Evolutionary conservation across 768 basidiomycete species (phyloP).

Genomic region (Cyathus striatus): DNA sequence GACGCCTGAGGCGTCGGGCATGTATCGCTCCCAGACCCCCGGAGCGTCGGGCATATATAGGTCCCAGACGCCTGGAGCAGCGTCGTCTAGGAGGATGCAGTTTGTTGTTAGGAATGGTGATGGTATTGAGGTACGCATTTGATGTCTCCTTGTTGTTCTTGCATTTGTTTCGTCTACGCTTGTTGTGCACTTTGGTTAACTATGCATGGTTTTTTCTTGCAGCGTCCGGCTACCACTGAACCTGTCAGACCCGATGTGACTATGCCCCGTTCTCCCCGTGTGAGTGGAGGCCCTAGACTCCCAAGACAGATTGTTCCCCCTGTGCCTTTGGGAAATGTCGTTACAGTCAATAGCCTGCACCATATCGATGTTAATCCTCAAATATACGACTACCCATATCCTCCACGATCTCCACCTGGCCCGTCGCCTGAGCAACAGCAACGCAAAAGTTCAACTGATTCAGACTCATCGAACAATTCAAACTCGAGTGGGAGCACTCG

Average conservation of each 20-base stretch:
- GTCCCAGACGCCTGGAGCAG: no score
- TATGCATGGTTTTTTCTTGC: constrained; percentile 2
- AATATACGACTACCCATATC: background rate
- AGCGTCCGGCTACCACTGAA: constrained; percentile 7
- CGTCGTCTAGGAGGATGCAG: no score
- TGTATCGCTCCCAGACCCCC: no score
- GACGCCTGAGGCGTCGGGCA: no score
- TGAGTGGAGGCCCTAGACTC: constrained; percentile 15
- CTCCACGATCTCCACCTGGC: constrained; percentile 8
- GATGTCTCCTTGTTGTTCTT: background rate
- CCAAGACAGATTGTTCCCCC: constrained; percentile 25
- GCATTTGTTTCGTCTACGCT: background rate
- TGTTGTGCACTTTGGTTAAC: background rate
- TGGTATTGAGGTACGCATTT: constrained; percentile 4
- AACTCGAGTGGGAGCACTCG: background rate
- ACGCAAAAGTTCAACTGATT: constrained; percentile 2
- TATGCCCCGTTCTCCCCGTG: background rate
- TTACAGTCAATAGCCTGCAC: constrained; percentile 11
- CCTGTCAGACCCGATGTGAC: background rate
- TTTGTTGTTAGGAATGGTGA: background rate
- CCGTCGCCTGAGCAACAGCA: constrained; percentile 1
- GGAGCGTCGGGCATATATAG: no score
- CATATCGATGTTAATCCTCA: background rate
- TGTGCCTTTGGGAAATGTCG: constrained; percentile 8
- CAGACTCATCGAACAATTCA: background rate